Evolutionary conservation across 2,329 filamentous ascomycete species (phyloP).

Genomic region (Arthrinium puccinioides): DNA sequence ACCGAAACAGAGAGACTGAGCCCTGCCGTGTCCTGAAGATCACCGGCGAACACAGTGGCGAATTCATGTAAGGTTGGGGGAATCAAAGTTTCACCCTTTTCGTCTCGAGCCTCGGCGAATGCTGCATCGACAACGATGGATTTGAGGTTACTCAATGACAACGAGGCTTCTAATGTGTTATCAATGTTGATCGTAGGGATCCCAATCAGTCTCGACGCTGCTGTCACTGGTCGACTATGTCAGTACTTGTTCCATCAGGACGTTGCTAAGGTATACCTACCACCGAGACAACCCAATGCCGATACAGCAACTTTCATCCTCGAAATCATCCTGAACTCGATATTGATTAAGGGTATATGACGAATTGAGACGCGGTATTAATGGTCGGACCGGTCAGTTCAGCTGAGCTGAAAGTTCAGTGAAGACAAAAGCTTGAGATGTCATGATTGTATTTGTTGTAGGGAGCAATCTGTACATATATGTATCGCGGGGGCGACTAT

Average conservation of each 20-base stretch:
- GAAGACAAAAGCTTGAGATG: neutral
- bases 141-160: constrained; percentile 18
- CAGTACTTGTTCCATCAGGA: neutral
- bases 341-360: too few relatives aligned
- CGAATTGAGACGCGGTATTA: neutral
- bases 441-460: neutral
- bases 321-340: too few relatives aligned
- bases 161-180: constrained; percentile 13
- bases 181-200: constrained; percentile 29
- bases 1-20: constrained; percentile 20
- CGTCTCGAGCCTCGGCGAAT: constrained; percentile 33
- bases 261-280: neutral
- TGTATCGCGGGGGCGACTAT: too few relatives aligned
- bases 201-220: constrained; percentile 15
- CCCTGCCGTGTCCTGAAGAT: constrained; percentile 21
- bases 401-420: too few relatives aligned
- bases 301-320: too few relatives aligned
- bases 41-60: constrained; percentile 34
- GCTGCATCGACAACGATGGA: constrained; percentile 36
- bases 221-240: constrained; percentile 7
- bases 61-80: constrained; percentile 42
- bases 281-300: neutral
- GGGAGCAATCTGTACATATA: too few relatives aligned
- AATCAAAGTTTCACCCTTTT: constrained; percentile 40
- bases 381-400: neutral